A percentile compares a stretch with the other conserved stretches of the same genome.
phyloP scores from a whole-genome alignment of 495 filamentous ascomycete species.

The Pseudomonodictys pantanalensis region DNA sequence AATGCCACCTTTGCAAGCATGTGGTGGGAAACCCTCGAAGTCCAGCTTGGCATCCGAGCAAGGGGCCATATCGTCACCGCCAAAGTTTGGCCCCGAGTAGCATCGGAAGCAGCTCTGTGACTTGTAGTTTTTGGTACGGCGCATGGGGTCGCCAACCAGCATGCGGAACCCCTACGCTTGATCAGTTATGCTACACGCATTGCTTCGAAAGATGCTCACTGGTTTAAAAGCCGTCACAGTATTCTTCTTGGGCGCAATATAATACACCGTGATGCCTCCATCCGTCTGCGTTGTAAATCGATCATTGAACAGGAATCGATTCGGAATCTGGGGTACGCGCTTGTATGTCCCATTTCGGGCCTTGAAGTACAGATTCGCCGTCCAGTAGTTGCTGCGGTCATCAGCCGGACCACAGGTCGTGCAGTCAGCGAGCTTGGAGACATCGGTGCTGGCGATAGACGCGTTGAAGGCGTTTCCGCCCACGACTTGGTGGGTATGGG shows the following conservation, averaged over 20 bases:
- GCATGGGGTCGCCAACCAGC: conserved; percentile 27
- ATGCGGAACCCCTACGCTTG: conserved; percentile 27
- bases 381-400: conserved; percentile 22
- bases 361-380: conserved; percentile 23
- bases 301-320: conserved; percentile 22
- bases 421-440: conserved; percentile 9
- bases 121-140: conserved; percentile 12
- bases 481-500: conserved; percentile 15
- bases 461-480: conserved; percentile 21
- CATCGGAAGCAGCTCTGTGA: conserved; percentile 29
- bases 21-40: conserved; percentile 16
- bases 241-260: conserved; percentile 16
- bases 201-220: neutral
- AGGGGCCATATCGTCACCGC: conserved; percentile 26
- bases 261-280: conserved; percentile 28
- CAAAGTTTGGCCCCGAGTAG: conserved; percentile 24
- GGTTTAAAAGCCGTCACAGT: conserved; percentile 31
- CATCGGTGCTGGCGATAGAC: conserved; percentile 6
- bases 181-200: neutral
- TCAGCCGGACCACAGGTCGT: conserved; percentile 14
- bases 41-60: conserved; percentile 24
- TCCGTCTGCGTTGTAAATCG: conserved; percentile 16
- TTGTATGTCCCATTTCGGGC: conserved; percentile 15
- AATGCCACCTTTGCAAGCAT: conserved; percentile 26
- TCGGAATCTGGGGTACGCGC: conserved; percentile 9